Evolutionary conservation across 2,329 filamentous ascomycete species (phyloP).

Genomic region (Ascochyta lentis): DNA sequence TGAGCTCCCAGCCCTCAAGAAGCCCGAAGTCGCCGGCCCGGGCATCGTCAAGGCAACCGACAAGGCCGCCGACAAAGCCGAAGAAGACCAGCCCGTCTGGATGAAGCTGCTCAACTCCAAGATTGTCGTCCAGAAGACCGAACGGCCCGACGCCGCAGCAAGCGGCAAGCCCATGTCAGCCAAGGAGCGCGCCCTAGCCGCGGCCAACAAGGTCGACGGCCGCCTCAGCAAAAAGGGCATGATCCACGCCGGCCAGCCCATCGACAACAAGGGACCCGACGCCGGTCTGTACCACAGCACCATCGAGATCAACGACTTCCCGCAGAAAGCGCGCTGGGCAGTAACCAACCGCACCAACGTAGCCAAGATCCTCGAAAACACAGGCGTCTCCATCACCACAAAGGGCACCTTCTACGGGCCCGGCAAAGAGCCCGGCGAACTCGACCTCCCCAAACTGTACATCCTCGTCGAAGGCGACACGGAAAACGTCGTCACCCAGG

Average conservation of each 20-base stretch:
- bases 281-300: conserved; percentile 96
- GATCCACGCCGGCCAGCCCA: conserved; percentile 88
- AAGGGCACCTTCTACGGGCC: conserved; percentile 89
- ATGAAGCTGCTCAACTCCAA: conserved; percentile 64
- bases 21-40: conserved; percentile 56
- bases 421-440: conserved; percentile 77
- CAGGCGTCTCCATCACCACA: conserved; percentile 94
- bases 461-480: conserved; percentile 98
- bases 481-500: conserved; percentile 86
- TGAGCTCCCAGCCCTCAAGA: conserved; percentile 63
- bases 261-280: conserved; percentile 98
- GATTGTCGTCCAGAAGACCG: conserved; percentile 75
- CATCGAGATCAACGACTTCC: conserved; percentile 98
- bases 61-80: conserved; percentile 17
- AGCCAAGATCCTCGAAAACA: conserved; percentile 94
- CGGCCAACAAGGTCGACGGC: conserved; percentile 87
- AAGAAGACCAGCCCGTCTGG: conserved; percentile 36
- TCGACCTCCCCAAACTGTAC: conserved; percentile 90
- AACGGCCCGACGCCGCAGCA: conserved; percentile 56
- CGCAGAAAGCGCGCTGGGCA: conserved; percentile 97
- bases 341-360: conserved; percentile 99
- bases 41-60: conserved; percentile 42
- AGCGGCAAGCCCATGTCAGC: conserved; percentile 64
- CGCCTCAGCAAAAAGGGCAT: conserved; percentile 89
- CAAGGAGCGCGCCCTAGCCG: conserved; percentile 85